Conservation (phyloP, 2,329 filamentous ascomycete species). For the Ophiostoma sp. region DNA sequence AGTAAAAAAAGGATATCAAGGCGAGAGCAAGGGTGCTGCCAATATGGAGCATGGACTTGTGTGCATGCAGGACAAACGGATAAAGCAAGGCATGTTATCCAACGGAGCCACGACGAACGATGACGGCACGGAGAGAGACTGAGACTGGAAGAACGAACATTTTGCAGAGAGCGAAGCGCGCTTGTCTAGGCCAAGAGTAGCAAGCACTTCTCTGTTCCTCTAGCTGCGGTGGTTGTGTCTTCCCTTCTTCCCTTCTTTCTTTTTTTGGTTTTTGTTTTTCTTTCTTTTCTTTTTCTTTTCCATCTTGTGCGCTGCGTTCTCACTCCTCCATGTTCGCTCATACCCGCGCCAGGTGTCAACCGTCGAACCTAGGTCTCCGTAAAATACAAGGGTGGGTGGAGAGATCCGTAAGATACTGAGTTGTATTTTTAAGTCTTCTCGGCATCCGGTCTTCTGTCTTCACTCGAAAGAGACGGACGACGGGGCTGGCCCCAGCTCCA, state of each 20-base stretch:
- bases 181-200: neutral
- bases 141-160: neutral
- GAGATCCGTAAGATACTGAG: neutral
- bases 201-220: neutral
- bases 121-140: neutral
- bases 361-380: neutral
- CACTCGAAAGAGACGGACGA: too few relatives aligned
- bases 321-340: neutral
- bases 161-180: neutral
- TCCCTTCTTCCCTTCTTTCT: neutral
- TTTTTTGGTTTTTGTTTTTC: neutral
- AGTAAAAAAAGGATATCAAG: slow-evolving; percentile 4
- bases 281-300: neutral
- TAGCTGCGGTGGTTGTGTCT: neutral
- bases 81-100: neutral
- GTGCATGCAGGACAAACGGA: neutral
- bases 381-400: neutral
- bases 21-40: neutral
- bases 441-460: too few relatives aligned
- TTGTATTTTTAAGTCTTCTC: too few relatives aligned
- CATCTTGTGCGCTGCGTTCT: neutral
- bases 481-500: neutral
- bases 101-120: too few relatives aligned
- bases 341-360: neutral
- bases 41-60: neutral